Percentiles rank a stretch among this genome's conserved stretches.
These are phyloP conservation scores for Candida mesenterica DNA, from an alignment of 1,139 yeast species.

Conservation along the genomic window DNA sequence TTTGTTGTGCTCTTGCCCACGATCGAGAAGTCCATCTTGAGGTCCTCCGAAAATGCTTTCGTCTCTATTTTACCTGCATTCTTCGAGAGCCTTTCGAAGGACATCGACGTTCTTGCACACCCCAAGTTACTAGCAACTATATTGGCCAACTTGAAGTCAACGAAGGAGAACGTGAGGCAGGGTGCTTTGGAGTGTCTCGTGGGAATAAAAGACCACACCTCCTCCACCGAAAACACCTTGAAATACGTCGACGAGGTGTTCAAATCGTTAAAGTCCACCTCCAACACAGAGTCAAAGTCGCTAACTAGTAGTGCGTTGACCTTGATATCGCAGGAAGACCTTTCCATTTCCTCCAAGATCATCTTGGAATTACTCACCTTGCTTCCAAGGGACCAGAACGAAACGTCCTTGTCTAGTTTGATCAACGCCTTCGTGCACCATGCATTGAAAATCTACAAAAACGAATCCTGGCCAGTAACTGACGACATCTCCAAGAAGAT, in stretches of 20 bases:
- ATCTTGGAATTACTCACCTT: constrained; percentile 47
- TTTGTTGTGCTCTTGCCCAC: constrained; percentile 53
- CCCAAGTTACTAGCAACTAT: constrained; percentile 59
- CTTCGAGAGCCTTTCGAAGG: constrained; percentile 31
- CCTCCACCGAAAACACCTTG: constrained; percentile 17
- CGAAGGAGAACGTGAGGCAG: constrained; percentile 62
- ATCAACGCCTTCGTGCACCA: constrained; percentile 52
- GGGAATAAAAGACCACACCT: constrained; percentile 20
- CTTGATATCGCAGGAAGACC: constrained; percentile 8
- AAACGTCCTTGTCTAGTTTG: constrained; percentile 51
- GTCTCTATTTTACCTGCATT: constrained; percentile 51
- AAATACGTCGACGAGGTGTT: constrained; percentile 50
- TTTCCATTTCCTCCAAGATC: constrained; percentile 26
- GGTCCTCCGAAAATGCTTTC: constrained; percentile 78
- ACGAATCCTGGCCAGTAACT: not conserved
- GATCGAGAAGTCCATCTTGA: constrained; percentile 71
- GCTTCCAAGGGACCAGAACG: constrained; percentile 74
- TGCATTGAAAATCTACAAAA: constrained; percentile 21
- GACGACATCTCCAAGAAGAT: constrained; percentile 13
- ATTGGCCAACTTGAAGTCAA: constrained; percentile 65
- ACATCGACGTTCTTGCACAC: constrained; percentile 25
- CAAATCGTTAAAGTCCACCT: constrained; percentile 56
- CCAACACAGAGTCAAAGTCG: constrained; percentile 67
- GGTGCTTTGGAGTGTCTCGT: constrained; percentile 49
- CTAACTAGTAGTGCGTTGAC: constrained; percentile 19